Base-by-base conservation (phyloP, 1,139 yeast species). In the Candida buenavistaensis region DNA sequence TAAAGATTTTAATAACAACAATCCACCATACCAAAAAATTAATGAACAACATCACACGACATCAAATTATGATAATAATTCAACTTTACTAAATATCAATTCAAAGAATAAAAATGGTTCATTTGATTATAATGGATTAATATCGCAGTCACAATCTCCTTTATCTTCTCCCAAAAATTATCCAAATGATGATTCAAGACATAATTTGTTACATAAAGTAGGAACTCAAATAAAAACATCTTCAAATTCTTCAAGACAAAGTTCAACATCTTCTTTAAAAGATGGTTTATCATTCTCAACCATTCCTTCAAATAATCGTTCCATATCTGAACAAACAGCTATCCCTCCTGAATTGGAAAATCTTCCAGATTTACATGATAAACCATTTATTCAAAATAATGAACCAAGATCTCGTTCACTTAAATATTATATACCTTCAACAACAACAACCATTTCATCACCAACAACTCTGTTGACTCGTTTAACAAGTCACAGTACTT, bases 171-270 rank as follows among this genome's bases (percentile, higher is more conserved):
- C 43, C 1, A 40, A 28, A 35, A 36, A 36, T 14, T 24, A 23
- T 3, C 35, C 43, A 2, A 29, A 17, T 14, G 41, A 41, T 14
- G 52, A 47, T 29, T 42, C 52, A 27, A 50, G 61, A 30, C 59
- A 51, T 35, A 57, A 51, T 39, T 33, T 62, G 7, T 51, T 64
- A 20, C 63, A 64, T 11, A 65, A 61, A 43, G 65, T 64, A 21
- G 65, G 10, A 24, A 23, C 44, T 15, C n/a, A 16, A 16, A 11
- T 20, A 11, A 9, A 15, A 13, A 29, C 17, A 56, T 19, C 50
- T 52, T 32, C 46, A 58, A 30, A 31, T 23, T 24, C 36, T 11
- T 51, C 57, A 19, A 39, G 55, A 19, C 44, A 42, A 17, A 46
- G 44, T 35, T 51, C 59, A 14, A 31, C 45, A 1, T 19, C 48